These are phyloP conservation scores for Amborella trichopoda DNA, from an alignment of 164 flowering plant genomes.

Conservation along the genomic window DNA sequence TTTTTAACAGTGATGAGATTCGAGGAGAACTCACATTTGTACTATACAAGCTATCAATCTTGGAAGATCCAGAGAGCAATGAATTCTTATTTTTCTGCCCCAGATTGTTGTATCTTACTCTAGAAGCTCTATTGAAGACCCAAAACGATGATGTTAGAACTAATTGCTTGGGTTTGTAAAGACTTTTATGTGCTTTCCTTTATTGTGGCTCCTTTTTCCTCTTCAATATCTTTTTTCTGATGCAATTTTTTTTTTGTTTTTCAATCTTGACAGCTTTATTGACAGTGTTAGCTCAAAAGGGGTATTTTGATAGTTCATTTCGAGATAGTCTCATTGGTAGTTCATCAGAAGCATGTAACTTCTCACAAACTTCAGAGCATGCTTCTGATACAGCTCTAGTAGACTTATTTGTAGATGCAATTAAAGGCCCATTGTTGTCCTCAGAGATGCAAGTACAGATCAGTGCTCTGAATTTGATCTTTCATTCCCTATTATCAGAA, in stretches of 20 bases:
- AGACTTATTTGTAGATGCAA: constrained; percentile 71
- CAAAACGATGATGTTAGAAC: constrained; percentile 73
- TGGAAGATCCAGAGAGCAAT: constrained; percentile 25
- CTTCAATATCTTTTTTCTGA: not conserved
- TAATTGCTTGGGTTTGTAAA: constrained; percentile 63
- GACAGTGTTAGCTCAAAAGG: constrained; percentile 50
- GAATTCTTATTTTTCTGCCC: constrained; percentile 25
- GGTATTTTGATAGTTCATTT: constrained; percentile 28
- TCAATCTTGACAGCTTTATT: constrained; percentile 49
- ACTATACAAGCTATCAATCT: constrained; percentile 45
- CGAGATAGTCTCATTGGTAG: constrained; percentile 14
- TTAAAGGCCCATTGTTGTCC: constrained; percentile 90
- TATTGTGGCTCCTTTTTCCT: not conserved
- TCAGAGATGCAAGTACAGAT: constrained; percentile 71
- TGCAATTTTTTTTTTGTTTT: not conserved
- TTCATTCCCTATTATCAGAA: constrained; percentile 44
- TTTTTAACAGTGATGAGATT: constrained; percentile 59
- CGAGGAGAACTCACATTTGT: constrained; percentile 83
- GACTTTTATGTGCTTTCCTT: not conserved
- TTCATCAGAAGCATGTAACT: constrained; percentile 28
- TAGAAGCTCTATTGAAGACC: constrained; percentile 75
- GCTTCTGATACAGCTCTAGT: constrained; percentile 21
- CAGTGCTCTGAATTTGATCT: constrained; percentile 52
- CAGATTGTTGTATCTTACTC: constrained; percentile 42
- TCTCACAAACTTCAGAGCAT: constrained; percentile 27